Percentiles rank a stretch among this genome's conserved stretches.
phyloP scores from a whole-genome alignment of 1,284 basidiomycete genomes.

The Stygiomarasmius scandens region DNA sequence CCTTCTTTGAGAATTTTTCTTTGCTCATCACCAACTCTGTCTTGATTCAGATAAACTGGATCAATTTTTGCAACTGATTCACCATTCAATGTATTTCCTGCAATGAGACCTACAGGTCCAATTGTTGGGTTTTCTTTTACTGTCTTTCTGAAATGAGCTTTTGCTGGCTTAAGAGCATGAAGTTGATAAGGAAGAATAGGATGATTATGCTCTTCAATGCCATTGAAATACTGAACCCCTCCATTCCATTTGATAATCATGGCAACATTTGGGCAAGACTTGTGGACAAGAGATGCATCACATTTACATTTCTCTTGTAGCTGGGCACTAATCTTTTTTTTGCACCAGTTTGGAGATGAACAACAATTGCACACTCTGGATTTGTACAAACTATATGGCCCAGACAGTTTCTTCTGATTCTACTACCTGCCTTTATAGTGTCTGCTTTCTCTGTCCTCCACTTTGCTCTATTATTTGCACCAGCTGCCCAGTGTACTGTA shows the following conservation, averaged over 20 bases:
- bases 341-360: too few relatives aligned
- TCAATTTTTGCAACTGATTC: not conserved
- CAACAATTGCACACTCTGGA: too few relatives aligned
- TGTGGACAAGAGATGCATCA: too few relatives aligned
- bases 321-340: too few relatives aligned
- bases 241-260: not conserved
- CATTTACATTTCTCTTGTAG: too few relatives aligned
- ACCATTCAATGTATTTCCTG: conserved; percentile 5
- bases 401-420: too few relatives aligned
- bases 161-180: not conserved
- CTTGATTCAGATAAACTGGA: not conserved
- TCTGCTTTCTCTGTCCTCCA: too few relatives aligned
- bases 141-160: not conserved
- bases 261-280: too few relatives aligned
- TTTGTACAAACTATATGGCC: too few relatives aligned
- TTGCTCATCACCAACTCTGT: not conserved
- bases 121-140: conserved; percentile 1
- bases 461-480: too few relatives aligned
- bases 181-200: not conserved
- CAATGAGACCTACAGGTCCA: not conserved
- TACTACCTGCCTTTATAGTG: too few relatives aligned
- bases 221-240: conserved; percentile 2
- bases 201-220: conserved; percentile 1
- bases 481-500: too few relatives aligned
- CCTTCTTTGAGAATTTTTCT: not conserved